Evolutionary conservation across 345 rosid species (phyloP).

Genomic region (Eucalyptus regnans): DNA sequence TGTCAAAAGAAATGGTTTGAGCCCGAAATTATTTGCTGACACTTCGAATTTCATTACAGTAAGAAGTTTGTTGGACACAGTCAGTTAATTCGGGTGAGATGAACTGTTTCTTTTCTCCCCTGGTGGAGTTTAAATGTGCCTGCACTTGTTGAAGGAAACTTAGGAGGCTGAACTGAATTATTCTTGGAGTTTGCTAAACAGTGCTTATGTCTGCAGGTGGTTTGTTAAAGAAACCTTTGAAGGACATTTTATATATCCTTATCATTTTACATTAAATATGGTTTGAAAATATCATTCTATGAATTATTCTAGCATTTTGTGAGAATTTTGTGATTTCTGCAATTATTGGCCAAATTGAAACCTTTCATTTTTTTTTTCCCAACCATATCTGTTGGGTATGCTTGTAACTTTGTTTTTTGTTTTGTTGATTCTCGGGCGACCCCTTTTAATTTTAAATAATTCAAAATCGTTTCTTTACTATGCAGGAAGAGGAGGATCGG

Average conservation of each 20-base stretch:
- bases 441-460: not conserved
- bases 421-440: not conserved
- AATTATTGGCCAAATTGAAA: not conserved
- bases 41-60: not conserved
- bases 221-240: not conserved
- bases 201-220: not conserved
- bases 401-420: not conserved
- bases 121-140: not conserved
- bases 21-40: not conserved
- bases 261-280: not conserved
- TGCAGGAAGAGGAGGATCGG: constrained; percentile 85
- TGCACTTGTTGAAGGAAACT: not conserved
- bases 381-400: not conserved
- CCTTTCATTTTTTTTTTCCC: not conserved
- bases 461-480: not conserved
- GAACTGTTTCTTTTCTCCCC: not conserved
- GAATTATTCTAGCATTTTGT: not conserved
- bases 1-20: not conserved
- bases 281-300: not conserved
- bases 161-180: not conserved
- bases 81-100: not conserved
- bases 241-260: not conserved
- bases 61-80: not conserved
- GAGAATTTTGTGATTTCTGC: not conserved
- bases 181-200: not conserved